Evolutionary conservation across 2,329 filamentous ascomycete genomes (phyloP).

Genomic region (Plenodomus biglobosus): DNA sequence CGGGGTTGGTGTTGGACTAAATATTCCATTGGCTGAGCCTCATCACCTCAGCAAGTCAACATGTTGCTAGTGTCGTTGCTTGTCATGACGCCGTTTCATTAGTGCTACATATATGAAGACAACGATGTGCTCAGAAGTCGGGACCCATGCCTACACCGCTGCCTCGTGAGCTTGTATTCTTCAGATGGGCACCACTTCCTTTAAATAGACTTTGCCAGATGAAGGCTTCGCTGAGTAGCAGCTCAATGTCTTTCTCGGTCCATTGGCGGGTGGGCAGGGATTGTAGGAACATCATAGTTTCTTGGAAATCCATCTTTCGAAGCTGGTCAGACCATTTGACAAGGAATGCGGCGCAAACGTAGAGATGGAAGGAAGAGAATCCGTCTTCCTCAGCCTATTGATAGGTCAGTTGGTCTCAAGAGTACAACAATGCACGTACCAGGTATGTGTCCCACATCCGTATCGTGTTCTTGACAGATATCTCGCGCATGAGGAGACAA

Average conservation of each 20-base stretch:
- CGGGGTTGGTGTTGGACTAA: conserved; percentile 12
- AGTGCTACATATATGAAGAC: conserved; percentile 11
- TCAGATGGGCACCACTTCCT: conserved; percentile 85
- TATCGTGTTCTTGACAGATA: conserved; percentile 94
- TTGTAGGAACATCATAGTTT: conserved; percentile 99
- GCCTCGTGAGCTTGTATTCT: conserved; percentile 40
- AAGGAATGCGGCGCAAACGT: conserved; percentile 95
- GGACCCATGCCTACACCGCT: conserved; percentile 44
- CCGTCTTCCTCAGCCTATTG: conserved; percentile 91
- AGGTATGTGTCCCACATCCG: conserved; percentile 99
- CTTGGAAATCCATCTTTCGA: conserved; percentile 96
- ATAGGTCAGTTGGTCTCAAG: conserved; percentile 13
- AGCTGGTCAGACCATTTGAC: conserved; percentile 98
- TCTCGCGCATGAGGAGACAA: conserved; percentile 94
- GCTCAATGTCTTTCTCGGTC: conserved; percentile 98
- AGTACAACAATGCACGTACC: conserved; percentile 56
- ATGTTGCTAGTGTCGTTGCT: not conserved
- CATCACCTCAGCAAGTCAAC: too few species aligned
- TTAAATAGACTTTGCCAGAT: conserved; percentile 99
- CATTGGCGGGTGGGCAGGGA: conserved; percentile 87
- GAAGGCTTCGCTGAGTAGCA: conserved; percentile 92
- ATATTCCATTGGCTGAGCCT: not conserved
- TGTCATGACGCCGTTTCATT: not conserved
- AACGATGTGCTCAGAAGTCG: conserved; percentile 25
- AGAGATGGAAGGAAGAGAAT: conserved; percentile 97